phyloP scores from a whole-genome alignment of 306 rosid species.

The Acacia melanoxylon region DNA sequence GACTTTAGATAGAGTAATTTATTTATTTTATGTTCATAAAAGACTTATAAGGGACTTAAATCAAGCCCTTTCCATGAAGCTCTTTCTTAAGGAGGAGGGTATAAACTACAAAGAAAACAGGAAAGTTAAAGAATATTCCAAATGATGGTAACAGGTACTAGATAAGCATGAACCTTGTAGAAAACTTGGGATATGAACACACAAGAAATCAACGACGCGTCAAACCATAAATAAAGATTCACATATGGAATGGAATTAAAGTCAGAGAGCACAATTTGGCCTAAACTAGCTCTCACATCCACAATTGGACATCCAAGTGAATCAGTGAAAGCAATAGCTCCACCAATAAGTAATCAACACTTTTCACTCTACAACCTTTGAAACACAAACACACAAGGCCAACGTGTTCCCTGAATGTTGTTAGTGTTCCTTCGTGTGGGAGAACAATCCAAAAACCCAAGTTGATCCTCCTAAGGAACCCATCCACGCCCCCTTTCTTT shows the following conservation, averaged over 20 bases:
- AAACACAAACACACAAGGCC: background rate
- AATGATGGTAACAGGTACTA: background rate
- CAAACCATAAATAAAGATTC: background rate
- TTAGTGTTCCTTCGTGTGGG: background rate
- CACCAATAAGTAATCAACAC: background rate
- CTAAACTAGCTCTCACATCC: background rate
- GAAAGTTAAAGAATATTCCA: background rate
- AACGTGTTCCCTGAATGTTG: background rate
- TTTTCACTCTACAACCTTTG: background rate
- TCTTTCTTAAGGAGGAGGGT: background rate
- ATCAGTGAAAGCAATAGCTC: background rate
- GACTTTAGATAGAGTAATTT: background rate
- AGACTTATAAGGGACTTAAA: background rate
- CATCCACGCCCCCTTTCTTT: background rate
- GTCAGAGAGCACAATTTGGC: slow-evolving; percentile 6
- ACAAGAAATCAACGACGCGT: background rate
- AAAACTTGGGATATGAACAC: background rate
- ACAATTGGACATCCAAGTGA: background rate
- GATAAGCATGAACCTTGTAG: background rate
- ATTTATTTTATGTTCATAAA: background rate
- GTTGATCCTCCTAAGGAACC: slow-evolving; percentile 8
- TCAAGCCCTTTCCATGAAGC: background rate
- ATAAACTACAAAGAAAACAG: background rate
- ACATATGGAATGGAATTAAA: background rate
- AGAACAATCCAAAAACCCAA: background rate